These are phyloP conservation scores for Jatropha curcas DNA, from an alignment of 345 rosid genomes.

Conservation along the genomic window DNA sequence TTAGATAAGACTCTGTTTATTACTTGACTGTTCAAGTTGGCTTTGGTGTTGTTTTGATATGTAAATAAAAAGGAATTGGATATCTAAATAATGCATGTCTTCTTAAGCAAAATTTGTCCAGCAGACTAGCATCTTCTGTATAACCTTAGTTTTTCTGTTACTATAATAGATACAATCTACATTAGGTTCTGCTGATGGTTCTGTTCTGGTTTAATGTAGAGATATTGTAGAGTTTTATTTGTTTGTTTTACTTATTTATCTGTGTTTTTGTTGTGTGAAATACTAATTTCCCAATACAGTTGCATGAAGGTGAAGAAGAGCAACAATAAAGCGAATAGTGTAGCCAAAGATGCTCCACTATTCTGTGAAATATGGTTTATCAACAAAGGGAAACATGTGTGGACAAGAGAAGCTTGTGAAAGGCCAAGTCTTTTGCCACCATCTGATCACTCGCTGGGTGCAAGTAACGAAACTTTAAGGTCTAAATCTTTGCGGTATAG, in stretches of 20 bases:
- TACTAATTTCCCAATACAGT: constrained; percentile 37
- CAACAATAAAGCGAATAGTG: constrained; percentile 50
- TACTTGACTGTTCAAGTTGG: neutral
- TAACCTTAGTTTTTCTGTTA: neutral
- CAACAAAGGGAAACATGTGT: constrained; percentile 53
- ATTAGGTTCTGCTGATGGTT: neutral
- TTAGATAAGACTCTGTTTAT: neutral
- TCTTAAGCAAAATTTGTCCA: neutral
- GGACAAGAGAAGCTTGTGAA: constrained; percentile 64
- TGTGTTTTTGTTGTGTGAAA: neutral
- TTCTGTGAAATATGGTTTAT: constrained; percentile 69
- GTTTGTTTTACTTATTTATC: neutral
- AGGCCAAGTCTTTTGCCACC: constrained; percentile 16
- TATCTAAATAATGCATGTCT: neutral
- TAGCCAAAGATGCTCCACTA: constrained; percentile 46
- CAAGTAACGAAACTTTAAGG: constrained; percentile 18
- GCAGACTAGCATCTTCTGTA: neutral
- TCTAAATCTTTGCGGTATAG: constrained; percentile 29
- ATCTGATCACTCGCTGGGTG: constrained; percentile 11
- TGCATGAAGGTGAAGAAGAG: constrained; percentile 52
- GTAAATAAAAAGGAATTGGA: neutral
- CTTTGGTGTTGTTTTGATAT: constrained; percentile 2
- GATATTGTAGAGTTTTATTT: neutral
- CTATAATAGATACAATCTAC: neutral
- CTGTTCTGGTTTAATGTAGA: neutral